Percentiles rank a stretch among this genome's conserved stretches.
Evolutionary conservation across 2,329 filamentous ascomycete species (phyloP).

Genomic region (Scorias spongiosa): DNA sequence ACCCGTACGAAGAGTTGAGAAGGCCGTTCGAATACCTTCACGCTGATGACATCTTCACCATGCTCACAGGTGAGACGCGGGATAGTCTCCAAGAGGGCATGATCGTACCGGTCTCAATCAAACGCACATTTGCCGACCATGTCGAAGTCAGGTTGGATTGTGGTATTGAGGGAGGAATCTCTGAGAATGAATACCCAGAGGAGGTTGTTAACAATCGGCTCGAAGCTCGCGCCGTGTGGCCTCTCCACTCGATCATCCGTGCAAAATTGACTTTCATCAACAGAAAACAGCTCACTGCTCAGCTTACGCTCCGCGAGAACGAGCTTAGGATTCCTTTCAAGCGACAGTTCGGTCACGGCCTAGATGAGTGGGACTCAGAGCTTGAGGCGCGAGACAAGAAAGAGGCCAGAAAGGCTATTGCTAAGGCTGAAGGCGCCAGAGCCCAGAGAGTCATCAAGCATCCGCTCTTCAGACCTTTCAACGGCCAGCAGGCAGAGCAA

Average conservation of each 20-base stretch:
- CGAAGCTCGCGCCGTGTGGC: constrained; percentile 48
- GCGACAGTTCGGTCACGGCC: constrained; percentile 52
- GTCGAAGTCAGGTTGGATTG: constrained; percentile 89
- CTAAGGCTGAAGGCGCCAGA: constrained; percentile 68
- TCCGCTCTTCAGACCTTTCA: constrained; percentile 87
- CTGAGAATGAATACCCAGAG: constrained; percentile 66
- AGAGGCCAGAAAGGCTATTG: constrained; percentile 62
- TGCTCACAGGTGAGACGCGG: constrained; percentile 85
- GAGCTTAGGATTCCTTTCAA: constrained; percentile 59
- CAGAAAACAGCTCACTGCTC: constrained; percentile 68
- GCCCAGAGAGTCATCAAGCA: constrained; percentile 95
- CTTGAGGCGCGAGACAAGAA: constrained; percentile 56
- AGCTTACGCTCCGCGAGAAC: constrained; percentile 72
- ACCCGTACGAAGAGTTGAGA: constrained; percentile 86
- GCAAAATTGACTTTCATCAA: constrained; percentile 82
- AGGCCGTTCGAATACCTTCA: constrained; percentile 58
- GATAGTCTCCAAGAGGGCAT: constrained; percentile 76
- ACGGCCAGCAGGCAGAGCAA: constrained; percentile 81
- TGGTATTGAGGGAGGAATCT: constrained; percentile 78
- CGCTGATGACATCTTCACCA: constrained; percentile 77
- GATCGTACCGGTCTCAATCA: constrained; percentile 81
- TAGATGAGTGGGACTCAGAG: constrained; percentile 57
- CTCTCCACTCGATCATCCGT: constrained; percentile 67
- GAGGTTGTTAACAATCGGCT: constrained; percentile 39
- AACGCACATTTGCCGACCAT: constrained; percentile 79